Percentiles rank a stretch among this genome's conserved stretches.
phyloP scores from a whole-genome alignment of 768 basidiomycete genomes.

The Mrakia frigida region DNA sequence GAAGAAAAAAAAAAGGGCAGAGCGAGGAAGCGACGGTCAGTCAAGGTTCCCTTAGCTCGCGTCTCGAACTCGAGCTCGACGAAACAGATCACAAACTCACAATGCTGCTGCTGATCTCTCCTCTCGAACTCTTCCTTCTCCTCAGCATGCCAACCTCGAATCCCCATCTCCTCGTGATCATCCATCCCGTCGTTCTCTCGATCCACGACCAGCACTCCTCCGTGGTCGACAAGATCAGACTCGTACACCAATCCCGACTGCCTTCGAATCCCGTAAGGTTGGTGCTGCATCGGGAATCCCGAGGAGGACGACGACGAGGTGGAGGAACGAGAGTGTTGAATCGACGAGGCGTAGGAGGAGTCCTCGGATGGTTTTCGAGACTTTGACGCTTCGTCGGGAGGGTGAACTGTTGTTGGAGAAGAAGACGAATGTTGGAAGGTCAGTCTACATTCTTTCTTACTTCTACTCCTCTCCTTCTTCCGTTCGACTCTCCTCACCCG shows the following conservation, averaged over 20 bases:
- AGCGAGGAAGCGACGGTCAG: background rate
- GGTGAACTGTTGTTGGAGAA: background rate
- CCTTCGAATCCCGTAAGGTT: background rate
- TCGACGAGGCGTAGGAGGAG: slow-evolving; percentile 19
- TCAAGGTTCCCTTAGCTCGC: too few species aligned
- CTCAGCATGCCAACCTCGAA: background rate
- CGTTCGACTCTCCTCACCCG: background rate
- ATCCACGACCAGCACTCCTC: background rate
- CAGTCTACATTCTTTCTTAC: background rate
- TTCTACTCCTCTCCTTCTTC: too few species aligned
- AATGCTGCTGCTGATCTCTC: background rate
- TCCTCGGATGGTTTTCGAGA: slow-evolving; percentile 14
- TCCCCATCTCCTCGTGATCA: background rate
- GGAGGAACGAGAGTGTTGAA: slow-evolving; percentile 4
- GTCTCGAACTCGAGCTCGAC: too few species aligned
- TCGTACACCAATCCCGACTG: background rate
- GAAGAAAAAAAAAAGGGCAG: background rate
- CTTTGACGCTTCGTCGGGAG: background rate
- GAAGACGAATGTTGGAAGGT: background rate
- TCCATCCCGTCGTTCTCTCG: background rate
- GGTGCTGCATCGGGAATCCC: background rate
- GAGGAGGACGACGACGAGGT: slow-evolving; percentile 3
- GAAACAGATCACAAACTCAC: too few species aligned
- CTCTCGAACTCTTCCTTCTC: background rate
- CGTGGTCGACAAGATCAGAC: background rate